Conservation (phyloP, 1,284 basidiomycete genomes). For the Bondarzewia mesenterica region DNA sequence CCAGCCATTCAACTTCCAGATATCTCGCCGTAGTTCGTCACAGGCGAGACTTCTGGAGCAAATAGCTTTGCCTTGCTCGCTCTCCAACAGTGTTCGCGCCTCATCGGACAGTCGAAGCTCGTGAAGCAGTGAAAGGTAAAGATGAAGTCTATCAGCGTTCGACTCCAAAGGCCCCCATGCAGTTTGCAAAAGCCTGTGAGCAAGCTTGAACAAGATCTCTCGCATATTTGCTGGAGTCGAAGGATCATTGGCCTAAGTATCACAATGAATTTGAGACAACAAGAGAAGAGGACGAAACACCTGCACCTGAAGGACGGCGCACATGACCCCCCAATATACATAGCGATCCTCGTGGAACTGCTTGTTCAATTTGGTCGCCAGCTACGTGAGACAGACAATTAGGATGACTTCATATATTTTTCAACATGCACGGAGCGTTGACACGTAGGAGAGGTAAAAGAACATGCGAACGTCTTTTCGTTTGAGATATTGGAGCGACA, state of each 20-base stretch:
- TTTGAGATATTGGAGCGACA: slow-evolving; percentile 16
- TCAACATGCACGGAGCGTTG: background rate
- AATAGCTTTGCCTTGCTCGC: slow-evolving; percentile 54
- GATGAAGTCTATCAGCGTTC: slow-evolving; percentile 67
- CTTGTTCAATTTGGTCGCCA: slow-evolving; percentile 72
- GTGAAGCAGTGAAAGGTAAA: slow-evolving; percentile 64
- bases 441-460: background rate
- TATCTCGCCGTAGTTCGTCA: slow-evolving; percentile 66
- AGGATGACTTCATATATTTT: slow-evolving; percentile 1
- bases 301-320: slow-evolving; percentile 68
- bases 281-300: background rate
- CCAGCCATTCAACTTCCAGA: slow-evolving; percentile 48
- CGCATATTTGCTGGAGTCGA: slow-evolving; percentile 53
- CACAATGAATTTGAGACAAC: background rate
- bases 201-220: slow-evolving; percentile 61
- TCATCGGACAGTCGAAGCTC: slow-evolving; percentile 63
- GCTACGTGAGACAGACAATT: slow-evolving; percentile 26
- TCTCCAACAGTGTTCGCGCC: slow-evolving; percentile 61
- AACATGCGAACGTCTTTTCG: slow-evolving; percentile 11
- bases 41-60: slow-evolving; percentile 68
- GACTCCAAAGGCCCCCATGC: slow-evolving; percentile 53
- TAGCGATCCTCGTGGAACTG: slow-evolving; percentile 73
- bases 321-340: slow-evolving; percentile 77
- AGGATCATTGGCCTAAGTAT: slow-evolving; percentile 50
- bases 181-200: slow-evolving; percentile 56